Percentiles rank a stretch among this genome's conserved stretches.
Evolutionary conservation across 257 asterid species (phyloP).

Genomic region (Thymus mandschuricus): DNA sequence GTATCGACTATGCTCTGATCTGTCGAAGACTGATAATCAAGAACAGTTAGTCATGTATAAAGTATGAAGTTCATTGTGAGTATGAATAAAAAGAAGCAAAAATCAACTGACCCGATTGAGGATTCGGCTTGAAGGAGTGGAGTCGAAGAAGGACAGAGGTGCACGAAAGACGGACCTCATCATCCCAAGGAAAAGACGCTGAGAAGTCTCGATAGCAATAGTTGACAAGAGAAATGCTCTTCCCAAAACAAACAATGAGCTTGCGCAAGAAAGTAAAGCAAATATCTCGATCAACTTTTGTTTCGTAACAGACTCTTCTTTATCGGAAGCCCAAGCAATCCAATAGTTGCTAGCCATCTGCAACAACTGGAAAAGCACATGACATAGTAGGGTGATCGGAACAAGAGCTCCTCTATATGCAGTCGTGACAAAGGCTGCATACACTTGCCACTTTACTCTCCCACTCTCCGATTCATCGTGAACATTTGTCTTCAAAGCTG

Average conservation of each 20-base stretch:
- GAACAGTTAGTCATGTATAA: background rate
- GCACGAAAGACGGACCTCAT: constrained; percentile 66
- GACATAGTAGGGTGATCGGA: constrained; percentile 69
- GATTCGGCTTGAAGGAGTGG: constrained; percentile 83
- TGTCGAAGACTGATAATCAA: constrained; percentile 64
- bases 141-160: constrained; percentile 77
- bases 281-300: constrained; percentile 56
- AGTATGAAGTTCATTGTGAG: background rate
- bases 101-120: constrained; percentile 67
- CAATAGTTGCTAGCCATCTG: constrained; percentile 90
- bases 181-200: constrained; percentile 63
- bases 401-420: constrained; percentile 86
- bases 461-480: constrained; percentile 67
- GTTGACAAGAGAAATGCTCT: constrained; percentile 77
- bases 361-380: constrained; percentile 69
- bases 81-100: background rate
- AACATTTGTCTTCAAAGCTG: constrained; percentile 33
- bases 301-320: constrained; percentile 47
- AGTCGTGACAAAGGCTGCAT: constrained; percentile 65
- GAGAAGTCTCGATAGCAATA: constrained; percentile 76
- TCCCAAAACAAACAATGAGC: constrained; percentile 74
- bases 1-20: constrained; percentile 88
- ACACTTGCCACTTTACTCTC: constrained; percentile 76
- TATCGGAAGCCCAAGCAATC: constrained; percentile 87
- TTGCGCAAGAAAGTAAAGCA: constrained; percentile 73